Conservation (phyloP, 1,139 yeast genomes). For the Candida freyschussii region DNA sequence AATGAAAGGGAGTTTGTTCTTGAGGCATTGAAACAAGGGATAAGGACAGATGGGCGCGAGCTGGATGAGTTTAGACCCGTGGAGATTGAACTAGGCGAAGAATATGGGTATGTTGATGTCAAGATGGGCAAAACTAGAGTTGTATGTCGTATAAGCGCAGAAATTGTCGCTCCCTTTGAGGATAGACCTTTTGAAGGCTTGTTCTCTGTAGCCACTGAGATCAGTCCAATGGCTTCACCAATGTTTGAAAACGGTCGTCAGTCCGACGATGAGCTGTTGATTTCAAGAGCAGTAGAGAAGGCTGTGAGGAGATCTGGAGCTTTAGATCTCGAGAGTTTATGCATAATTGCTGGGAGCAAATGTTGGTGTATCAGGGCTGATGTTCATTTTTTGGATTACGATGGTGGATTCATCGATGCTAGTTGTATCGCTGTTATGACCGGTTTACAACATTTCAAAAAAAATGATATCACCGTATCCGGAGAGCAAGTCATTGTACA, state of each 20-base stretch:
- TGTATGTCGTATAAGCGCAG: constrained; percentile 74
- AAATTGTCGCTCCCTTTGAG: constrained; percentile 76
- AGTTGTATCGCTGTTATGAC: constrained; percentile 89
- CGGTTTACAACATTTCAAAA: constrained; percentile 73
- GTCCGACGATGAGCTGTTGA: constrained; percentile 72
- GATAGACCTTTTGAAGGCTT: constrained; percentile 94
- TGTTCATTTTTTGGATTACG: constrained; percentile 80
- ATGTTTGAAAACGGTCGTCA: constrained; percentile 66
- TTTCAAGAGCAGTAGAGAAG: constrained; percentile 80
- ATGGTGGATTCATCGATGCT: constrained; percentile 89
- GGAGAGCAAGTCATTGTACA: constrained; percentile 71
- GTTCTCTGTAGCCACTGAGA: constrained; percentile 78
- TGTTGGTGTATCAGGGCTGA: constrained; percentile 92
- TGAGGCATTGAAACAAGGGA: constrained; percentile 56
- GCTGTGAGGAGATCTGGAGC: constrained; percentile 89
- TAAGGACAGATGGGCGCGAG: constrained; percentile 66
- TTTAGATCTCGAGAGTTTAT: constrained; percentile 80
- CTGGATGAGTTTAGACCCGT: constrained; percentile 63
- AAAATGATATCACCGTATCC: constrained; percentile 76
- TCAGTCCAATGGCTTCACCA: constrained; percentile 85
- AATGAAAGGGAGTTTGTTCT: constrained; percentile 62
- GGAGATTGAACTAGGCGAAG: constrained; percentile 57
- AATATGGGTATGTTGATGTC: constrained; percentile 79
- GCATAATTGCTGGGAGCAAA: constrained; percentile 85
- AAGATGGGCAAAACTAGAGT: constrained; percentile 70